Base-by-base conservation (phyloP, 257 asterid species). In the Solanum dulcamara region DNA sequence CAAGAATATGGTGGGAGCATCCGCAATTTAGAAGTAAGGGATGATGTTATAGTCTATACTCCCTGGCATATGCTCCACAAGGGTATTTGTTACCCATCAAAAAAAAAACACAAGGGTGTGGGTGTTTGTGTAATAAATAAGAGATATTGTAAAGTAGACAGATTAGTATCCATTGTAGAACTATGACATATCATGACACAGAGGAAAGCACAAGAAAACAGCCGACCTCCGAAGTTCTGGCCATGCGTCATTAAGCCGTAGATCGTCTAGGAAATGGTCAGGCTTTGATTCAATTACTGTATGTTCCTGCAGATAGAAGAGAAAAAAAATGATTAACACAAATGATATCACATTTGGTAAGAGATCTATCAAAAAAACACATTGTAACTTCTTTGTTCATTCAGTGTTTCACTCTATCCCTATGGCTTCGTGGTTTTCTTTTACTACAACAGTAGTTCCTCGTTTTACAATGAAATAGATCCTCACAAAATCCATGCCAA, bases 231-330 rank as follows among this genome's bases (percentile, higher is more conserved):
- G 89, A 50, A 97, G 98, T 91, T 97, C 95, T 28, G 96, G 94
- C 99, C 99, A 97, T 6, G 99, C 97, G 87, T 92, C 92, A 89
- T 95, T 95, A 87, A 97, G 92, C 85, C 98, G 95, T 74, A 97
- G 95, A 86, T 94, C 98, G 72, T 97, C 99, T 88, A 95, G 89
- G 89, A 95, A 95, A 84, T 97, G 98, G 83, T 97, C 99, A 22
- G 99, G 99, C 92, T 97, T 97, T 83, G 98, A 93, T 84, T 97
- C 99, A 81, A 94, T 88, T 80, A 97, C 99, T 46, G 98, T 89
- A 90, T 97, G 99, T 92, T 97, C 98, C 99, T 97, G 91, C 84
- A 84, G 48, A 80, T 83, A 66, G 87, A 89, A 86, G 86, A 30
- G 70, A 84, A 66, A 57, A 51, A 84, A 84, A 84, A n/a, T 46